A percentile compares a stretch with the other conserved stretches of the same genome.
Conservation (phyloP, 129 eudicot species). For the Glebionis coronaria region DNA sequence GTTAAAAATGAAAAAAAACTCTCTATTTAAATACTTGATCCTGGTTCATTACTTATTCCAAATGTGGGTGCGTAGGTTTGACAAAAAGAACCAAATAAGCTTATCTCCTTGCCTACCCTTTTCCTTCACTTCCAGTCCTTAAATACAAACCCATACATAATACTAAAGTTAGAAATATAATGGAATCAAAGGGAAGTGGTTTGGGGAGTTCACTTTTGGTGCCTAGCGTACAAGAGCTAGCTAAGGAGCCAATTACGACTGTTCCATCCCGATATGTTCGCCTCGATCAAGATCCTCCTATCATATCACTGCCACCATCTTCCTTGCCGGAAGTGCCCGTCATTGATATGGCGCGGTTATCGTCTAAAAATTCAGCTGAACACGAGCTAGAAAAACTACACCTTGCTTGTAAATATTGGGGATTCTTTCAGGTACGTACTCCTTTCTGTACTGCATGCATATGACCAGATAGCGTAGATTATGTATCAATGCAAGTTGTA, state of each 20-base stretch:
- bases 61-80: too few relatives aligned
- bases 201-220: conserved; percentile 15
- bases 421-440: conserved; percentile 10
- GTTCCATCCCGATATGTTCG: conserved; percentile 7
- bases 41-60: too few relatives aligned
- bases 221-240: conserved; percentile 22
- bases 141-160: too few relatives aligned
- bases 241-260: conserved; percentile 4
- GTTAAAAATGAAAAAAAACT: too few relatives aligned
- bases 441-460: background rate
- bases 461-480: background rate
- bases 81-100: too few relatives aligned
- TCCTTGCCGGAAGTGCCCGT: background rate
- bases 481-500: too few relatives aligned
- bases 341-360: background rate
- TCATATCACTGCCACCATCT: background rate
- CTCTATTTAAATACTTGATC: too few relatives aligned
- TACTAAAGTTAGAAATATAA: too few relatives aligned
- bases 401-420: conserved; percentile 1
- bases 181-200: background rate
- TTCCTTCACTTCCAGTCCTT: too few relatives aligned
- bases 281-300: background rate
- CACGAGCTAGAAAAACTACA: background rate
- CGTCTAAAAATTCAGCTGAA: background rate
- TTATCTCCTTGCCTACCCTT: too few relatives aligned